Evolutionary conservation across 2,329 filamentous ascomycete genomes (phyloP), one percentile per base, ranked within the genome.

Genomic region (Colletotrichum lindemuthianum): DNA sequence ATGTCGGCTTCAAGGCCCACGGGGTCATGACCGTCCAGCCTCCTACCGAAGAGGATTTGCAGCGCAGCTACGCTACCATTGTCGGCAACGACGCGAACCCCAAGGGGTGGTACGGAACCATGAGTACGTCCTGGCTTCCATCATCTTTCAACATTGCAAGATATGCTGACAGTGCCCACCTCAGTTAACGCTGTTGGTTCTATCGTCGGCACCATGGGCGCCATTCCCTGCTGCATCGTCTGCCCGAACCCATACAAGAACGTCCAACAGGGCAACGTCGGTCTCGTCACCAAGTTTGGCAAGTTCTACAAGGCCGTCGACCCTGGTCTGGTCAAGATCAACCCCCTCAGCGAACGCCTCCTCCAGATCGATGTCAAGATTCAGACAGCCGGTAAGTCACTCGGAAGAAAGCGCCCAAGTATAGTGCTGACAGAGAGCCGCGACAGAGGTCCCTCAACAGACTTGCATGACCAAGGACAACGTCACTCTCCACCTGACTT

Each of bases 401-500:
- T 11, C 59, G 10, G 5, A 32, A 24, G 4, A 16, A 32, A 9
- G 48, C 6, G 48, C 55, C 44, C 58, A n/a, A n/a, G 33, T 60
- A 65, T 45, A 65, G 55, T 12, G 6, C 60, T 41, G 65, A 13
- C 15, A 24, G 24, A 24, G 24, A 24, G 33, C 53, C 63, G 32
- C 36, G 53, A 40, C 72, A 79, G 91, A 99, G 83, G 96, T 99
- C 32, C 95, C 95, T 15, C 89, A 94, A 80, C 96, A 99, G 80
- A 89, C 95, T 67, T 98, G 96, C 85, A 99, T 99, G 94, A 99
- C 96, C 77, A 98, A 98, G 83, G 96, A 99, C 84, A 99, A 99
- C 73, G 96, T 98, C 68, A 97, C 92, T 49, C 85, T 99, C 45
- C 90, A 94, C 72, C 85, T 99, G 70, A 98, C 94, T 51, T 97